Conservation (phyloP, 2,329 filamentous ascomycete species). For the Diplodia intermedia region DNA sequence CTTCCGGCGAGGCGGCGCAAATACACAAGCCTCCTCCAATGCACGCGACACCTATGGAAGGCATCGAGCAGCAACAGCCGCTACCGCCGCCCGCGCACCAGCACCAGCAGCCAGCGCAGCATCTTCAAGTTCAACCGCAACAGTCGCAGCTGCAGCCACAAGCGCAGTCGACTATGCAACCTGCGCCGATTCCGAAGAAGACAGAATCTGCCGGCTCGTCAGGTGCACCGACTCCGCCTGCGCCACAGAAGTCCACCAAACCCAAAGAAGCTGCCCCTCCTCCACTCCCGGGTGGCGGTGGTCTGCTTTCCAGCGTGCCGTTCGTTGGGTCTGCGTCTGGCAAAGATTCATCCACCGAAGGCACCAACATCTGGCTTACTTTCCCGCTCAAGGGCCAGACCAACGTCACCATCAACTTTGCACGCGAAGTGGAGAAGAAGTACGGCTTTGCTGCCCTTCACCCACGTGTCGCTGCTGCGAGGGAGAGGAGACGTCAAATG, state of each 20-base stretch:
- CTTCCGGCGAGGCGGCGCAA: slow-evolving; percentile 20
- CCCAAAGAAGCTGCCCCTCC: slow-evolving; percentile 62
- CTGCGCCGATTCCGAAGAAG: slow-evolving; percentile 42
- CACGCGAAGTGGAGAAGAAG: slow-evolving; percentile 87
- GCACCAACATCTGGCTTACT: slow-evolving; percentile 83
- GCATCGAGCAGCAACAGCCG: slow-evolving; percentile 44
- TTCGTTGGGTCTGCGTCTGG: slow-evolving; percentile 61
- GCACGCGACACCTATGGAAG: slow-evolving; percentile 43
- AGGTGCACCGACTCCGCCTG: slow-evolving; percentile 51
- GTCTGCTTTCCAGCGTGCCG: slow-evolving; percentile 67
- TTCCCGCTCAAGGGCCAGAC: slow-evolving; percentile 80
- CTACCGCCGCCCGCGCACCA: slow-evolving; percentile 32
- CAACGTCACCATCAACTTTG: slow-evolving; percentile 95
- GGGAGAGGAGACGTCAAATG: slow-evolving; percentile 85
- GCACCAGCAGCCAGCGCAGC: neutral
- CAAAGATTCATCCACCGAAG: slow-evolving; percentile 49
- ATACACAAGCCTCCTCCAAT: slow-evolving; percentile 26
- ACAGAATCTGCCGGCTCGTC: slow-evolving; percentile 50
- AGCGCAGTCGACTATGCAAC: slow-evolving; percentile 32
- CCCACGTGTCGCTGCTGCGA: slow-evolving; percentile 85
- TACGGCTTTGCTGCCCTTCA: slow-evolving; percentile 96
- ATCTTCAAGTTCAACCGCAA: neutral
- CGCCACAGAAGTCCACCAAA: slow-evolving; percentile 62
- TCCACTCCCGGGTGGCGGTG: slow-evolving; percentile 67
- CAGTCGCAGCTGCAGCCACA: neutral